These are phyloP conservation scores for Lepidium sativum DNA, from an alignment of 345 rosid species.

Conservation along the genomic window DNA sequence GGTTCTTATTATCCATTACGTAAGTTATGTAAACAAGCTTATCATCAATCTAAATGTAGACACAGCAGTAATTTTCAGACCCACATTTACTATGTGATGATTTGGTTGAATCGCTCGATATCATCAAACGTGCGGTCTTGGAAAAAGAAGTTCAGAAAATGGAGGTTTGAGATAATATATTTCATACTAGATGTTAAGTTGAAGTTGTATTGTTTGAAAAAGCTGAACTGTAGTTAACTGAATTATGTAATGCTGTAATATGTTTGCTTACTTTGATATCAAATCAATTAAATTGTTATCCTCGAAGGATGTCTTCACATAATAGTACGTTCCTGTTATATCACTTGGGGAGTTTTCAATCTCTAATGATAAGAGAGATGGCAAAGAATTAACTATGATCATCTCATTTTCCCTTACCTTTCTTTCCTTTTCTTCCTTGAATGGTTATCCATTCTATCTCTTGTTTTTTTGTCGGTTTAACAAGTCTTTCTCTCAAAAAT, in stretches of 20 bases:
- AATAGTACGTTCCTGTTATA: too few relatives aligned
- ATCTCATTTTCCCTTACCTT: too few relatives aligned
- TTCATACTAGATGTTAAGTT: not conserved
- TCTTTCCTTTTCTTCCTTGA: too few relatives aligned
- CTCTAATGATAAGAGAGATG: too few relatives aligned
- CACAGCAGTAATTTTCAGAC: constrained; percentile 48
- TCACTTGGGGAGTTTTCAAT: too few relatives aligned
- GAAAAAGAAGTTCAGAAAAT: not conserved
- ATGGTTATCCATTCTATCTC: too few relatives aligned
- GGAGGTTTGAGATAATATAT: not conserved
- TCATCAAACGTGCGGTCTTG: constrained; percentile 30
- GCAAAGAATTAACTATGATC: too few relatives aligned
- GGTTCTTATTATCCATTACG: constrained; percentile 60
- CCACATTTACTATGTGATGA: constrained; percentile 47
- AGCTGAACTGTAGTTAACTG: not conserved
- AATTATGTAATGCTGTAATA: not conserved
- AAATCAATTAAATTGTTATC: not conserved
- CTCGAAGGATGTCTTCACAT: too few relatives aligned
- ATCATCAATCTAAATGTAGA: constrained; percentile 44
- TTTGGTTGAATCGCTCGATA: constrained; percentile 40
- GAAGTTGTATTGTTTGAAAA: not conserved
- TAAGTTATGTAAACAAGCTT: constrained; percentile 56
- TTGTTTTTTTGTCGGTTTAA: too few relatives aligned
- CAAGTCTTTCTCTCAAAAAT: too few relatives aligned
- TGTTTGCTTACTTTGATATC: not conserved